Conservation (phyloP, 345 rosid genomes). For the Durio zibethinus region DNA sequence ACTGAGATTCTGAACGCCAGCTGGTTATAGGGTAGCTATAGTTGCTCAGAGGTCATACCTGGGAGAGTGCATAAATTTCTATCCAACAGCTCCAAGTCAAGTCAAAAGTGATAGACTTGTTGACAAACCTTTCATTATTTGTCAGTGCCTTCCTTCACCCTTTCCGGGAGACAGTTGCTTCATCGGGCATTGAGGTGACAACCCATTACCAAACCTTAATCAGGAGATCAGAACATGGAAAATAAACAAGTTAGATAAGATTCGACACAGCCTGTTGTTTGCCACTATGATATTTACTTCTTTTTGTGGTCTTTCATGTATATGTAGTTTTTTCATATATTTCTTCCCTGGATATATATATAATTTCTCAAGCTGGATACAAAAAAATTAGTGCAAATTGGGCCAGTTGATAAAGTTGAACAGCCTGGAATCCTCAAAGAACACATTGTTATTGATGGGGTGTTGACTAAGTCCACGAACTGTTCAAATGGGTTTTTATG, state of each 20-base stretch:
- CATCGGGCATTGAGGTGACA: background rate
- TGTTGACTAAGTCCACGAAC: background rate
- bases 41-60: background rate
- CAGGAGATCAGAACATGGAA: background rate
- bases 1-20: background rate
- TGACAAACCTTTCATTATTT: background rate
- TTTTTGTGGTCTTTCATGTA: background rate
- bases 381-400: background rate
- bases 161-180: background rate
- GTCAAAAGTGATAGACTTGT: background rate
- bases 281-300: background rate
- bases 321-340: background rate
- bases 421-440: slow-evolving; percentile 8
- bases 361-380: background rate
- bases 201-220: background rate
- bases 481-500: background rate
- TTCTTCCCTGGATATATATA: background rate
- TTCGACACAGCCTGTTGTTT: background rate
- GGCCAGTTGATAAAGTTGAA: background rate
- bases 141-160: background rate
- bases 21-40: background rate
- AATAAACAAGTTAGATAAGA: background rate
- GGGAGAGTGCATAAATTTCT: background rate
- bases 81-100: background rate
- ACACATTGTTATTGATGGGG: background rate